Conservation (phyloP, 2,329 filamentous ascomycete genomes). For the Pleoardoris graminearum region DNA sequence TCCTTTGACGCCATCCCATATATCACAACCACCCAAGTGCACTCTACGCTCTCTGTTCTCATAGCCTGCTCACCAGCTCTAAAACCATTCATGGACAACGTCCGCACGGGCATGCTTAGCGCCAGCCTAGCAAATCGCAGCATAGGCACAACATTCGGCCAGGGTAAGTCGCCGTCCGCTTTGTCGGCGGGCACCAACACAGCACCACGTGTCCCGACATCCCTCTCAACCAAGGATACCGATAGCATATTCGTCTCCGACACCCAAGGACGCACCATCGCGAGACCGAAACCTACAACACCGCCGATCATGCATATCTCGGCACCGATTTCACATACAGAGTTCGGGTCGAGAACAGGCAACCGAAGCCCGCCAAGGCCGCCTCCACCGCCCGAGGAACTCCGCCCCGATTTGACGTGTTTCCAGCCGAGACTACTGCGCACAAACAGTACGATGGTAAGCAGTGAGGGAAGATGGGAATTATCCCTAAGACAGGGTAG, state of each 20-base stretch:
- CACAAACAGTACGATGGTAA: not conserved
- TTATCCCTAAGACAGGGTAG: not conserved
- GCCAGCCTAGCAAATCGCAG: conserved; percentile 18
- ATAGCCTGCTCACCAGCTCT: conserved; percentile 28
- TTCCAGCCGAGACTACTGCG: not conserved
- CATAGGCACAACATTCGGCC: conserved; percentile 26
- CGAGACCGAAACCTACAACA: not conserved
- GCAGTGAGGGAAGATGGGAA: not conserved
- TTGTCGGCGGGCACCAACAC: too few relatives aligned
- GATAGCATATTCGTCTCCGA: not conserved
- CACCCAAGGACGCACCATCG: not conserved
- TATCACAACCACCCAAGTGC: conserved; percentile 25
- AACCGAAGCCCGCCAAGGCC: not conserved
- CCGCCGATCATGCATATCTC: not conserved
- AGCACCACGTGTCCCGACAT: too few relatives aligned
- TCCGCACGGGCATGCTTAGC: conserved; percentile 11
- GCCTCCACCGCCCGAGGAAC: conserved; percentile 11
- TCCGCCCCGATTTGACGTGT: conserved; percentile 8
- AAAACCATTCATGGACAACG: conserved; percentile 21
- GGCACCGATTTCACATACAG: not conserved
- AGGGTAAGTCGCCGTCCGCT: too few relatives aligned
- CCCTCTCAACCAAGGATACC: too few relatives aligned
- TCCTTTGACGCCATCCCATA: conserved; percentile 28
- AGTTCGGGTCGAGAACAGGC: not conserved
- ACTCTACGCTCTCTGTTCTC: conserved; percentile 27